Evolutionary conservation across 2,329 filamentous ascomycete species (phyloP).

Genomic region (Ceratocystis papillata): DNA sequence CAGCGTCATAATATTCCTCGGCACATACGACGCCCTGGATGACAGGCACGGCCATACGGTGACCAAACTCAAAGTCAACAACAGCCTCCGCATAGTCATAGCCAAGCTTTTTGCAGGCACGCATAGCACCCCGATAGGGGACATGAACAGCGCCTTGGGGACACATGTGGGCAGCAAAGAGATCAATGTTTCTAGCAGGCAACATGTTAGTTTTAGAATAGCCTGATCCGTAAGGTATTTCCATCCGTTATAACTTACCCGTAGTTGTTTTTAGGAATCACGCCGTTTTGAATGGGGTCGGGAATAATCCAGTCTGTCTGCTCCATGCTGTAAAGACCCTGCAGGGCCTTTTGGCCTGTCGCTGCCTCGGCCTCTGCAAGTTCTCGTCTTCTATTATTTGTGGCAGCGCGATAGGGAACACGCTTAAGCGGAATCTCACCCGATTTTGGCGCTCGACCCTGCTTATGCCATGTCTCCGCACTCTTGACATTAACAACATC

Average conservation of each 20-base stretch:
- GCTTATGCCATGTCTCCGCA: constrained; percentile 94
- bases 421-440: constrained; percentile 70
- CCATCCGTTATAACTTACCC: constrained; percentile 38
- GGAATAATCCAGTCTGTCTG: constrained; percentile 97
- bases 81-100: constrained; percentile 92
- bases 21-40: constrained; percentile 85
- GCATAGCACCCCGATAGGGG: constrained; percentile 62
- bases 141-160: constrained; percentile 74
- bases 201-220: constrained; percentile 26
- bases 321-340: constrained; percentile 70
- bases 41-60: constrained; percentile 85
- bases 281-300: constrained; percentile 67
- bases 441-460: constrained; percentile 63
- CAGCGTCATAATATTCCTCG: constrained; percentile 59
- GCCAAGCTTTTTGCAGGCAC: constrained; percentile 70
- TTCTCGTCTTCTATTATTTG: constrained; percentile 73
- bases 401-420: constrained; percentile 85
- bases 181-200: constrained; percentile 63
- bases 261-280: constrained; percentile 88
- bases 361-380: constrained; percentile 73
- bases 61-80: constrained; percentile 91
- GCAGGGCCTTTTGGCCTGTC: constrained; percentile 71
- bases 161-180: constrained; percentile 90
- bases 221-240: background rate
- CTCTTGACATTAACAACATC: constrained; percentile 82